A percentile compares a stretch with the other conserved stretches of the same genome.
phyloP scores from a whole-genome alignment of 1,139 yeast genomes.

The Yamadazyma triangularis region DNA sequence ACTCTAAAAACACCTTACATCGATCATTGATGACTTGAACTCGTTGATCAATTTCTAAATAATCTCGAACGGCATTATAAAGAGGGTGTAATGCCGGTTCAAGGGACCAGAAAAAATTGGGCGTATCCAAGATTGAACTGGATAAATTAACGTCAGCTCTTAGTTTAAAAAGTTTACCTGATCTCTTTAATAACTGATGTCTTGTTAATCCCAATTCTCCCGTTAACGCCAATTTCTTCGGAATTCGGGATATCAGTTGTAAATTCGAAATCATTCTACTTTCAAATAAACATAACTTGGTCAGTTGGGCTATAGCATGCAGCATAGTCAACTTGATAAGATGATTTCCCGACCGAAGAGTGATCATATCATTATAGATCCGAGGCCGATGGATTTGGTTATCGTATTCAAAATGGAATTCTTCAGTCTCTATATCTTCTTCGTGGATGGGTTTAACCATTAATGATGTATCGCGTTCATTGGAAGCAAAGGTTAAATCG shows the following conservation, averaged over 20 bases:
- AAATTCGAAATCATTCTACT: conserved; percentile 83
- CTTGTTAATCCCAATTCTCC: conserved; percentile 79
- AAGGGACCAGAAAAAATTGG: conserved; percentile 93
- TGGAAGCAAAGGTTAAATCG: conserved; percentile 75
- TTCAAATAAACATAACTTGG: conserved; percentile 86
- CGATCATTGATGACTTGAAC: conserved; percentile 91
- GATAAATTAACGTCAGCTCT: conserved; percentile 91
- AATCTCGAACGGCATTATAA: conserved; percentile 85
- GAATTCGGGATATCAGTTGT: conserved; percentile 80
- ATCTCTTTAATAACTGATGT: conserved; percentile 75
- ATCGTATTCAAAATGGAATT: conserved; percentile 89
- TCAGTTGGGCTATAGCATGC: conserved; percentile 95
- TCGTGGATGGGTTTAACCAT: conserved; percentile 77
- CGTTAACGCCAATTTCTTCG: conserved; percentile 83
- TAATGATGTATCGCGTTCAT: conserved; percentile 35
- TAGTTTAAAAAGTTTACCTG: conserved; percentile 83
- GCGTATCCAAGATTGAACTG: conserved; percentile 88
- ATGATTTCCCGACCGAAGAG: conserved; percentile 87
- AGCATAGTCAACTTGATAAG: conserved; percentile 88
- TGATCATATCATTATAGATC: conserved; percentile 91
- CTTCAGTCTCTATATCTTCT: conserved; percentile 91
- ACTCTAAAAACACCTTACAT: conserved; percentile 89
- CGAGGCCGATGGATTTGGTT: conserved; percentile 78
- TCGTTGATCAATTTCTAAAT: conserved; percentile 89
- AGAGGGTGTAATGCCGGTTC: conserved; percentile 95